Evolutionary conservation across 208 protist species (phyloP).

Genomic region (Lotmaria passim): DNA sequence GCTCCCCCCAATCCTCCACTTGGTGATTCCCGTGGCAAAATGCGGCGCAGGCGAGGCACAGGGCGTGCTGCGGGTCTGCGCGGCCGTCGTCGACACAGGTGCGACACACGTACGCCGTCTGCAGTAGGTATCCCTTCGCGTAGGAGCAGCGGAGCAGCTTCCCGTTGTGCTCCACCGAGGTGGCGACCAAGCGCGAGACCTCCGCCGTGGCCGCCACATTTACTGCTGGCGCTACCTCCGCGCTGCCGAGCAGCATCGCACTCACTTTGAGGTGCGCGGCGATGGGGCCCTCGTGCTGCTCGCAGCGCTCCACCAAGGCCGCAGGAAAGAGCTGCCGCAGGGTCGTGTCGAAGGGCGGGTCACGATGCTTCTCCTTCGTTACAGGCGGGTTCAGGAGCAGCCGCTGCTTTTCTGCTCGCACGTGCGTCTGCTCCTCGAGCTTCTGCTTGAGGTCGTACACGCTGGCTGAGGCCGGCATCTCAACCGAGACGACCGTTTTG

Average conservation of each 20-base stretch:
- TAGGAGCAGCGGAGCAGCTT: conserved; percentile 84
- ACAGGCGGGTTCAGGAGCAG: conserved; percentile 75
- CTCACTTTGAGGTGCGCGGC: conserved; percentile 54
- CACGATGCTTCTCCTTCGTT: conserved; percentile 48
- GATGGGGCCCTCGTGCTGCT: conserved; percentile 23
- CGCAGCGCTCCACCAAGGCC: conserved; percentile 20
- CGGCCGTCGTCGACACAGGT: conserved; percentile 70
- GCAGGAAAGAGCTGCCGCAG: conserved; percentile 50
- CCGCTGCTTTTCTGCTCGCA: conserved; percentile 58
- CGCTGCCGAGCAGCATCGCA: conserved; percentile 72
- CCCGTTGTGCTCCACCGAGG: conserved; percentile 67
- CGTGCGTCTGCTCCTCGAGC: conserved; percentile 46
- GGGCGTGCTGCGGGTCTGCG: conserved; percentile 61
- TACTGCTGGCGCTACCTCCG: conserved; percentile 39
- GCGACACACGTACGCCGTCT: conserved; percentile 83
- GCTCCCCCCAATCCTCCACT: conserved; percentile 86
- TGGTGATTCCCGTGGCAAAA: conserved; percentile 83
- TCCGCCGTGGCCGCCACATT: conserved; percentile 65
- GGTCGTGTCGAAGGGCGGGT: conserved; percentile 30
- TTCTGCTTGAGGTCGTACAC: conserved; percentile 56
- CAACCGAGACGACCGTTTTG: conserved; percentile 26
- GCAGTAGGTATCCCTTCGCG: conserved; percentile 69
- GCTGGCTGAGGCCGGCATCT: conserved; percentile 44
- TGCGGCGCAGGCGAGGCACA: conserved; percentile 84
- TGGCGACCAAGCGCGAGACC: conserved; percentile 69